Base-by-base conservation (phyloP, 148 eudicot species). In the Polygonum maritimum region DNA sequence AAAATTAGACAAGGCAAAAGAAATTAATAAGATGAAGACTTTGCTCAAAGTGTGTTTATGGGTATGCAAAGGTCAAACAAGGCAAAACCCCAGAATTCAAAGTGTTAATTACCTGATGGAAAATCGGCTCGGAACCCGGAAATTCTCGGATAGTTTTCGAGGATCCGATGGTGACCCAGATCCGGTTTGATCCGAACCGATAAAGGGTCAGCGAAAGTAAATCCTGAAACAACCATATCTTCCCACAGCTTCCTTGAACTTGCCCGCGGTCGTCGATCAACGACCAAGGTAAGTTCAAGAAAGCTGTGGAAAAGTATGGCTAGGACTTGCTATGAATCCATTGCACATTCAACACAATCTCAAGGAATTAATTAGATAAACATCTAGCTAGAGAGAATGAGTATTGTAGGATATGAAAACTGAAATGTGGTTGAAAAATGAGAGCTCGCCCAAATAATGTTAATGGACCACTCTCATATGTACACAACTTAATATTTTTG, bases 301-400 rank as follows among this genome's bases (percentile, higher is more conserved):
- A 72, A 72, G 75, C 75, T 72, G 75, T 72, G 75, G 75, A 72
- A 72, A 72, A 72, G 75, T 48, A 72, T 72, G 75, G 75, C 75
- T 22, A 72, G 71, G 21, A 67, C n/a, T 67, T 33, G 16, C 45
- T 36, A 67, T 35, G 44, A 67, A 38, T 60, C 16, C 69, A 60
- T 12, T 60, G 36, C 69, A 60, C 16, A 60, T 57, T 19, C 26
- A 57, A 57, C 57, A 16, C 57, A 57, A 19, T 57, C 26, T 57
- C 26, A n/a, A 67, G 40, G 15, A 62, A 60, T 16, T 52, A 0
- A n/a, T n/a, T n/a, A n/a, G 31, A 26, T 26, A 26, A 1, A 26
- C 31, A 26, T 26, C 31, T 26, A 26, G 31, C 31, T 26, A 60
- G 31, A 12, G 38, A 22, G 31, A 26, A 62, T 51, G 63, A 57